These are phyloP conservation scores for Rhodamnia rubescens DNA, from an alignment of 345 rosid species.

Conservation along the genomic window DNA sequence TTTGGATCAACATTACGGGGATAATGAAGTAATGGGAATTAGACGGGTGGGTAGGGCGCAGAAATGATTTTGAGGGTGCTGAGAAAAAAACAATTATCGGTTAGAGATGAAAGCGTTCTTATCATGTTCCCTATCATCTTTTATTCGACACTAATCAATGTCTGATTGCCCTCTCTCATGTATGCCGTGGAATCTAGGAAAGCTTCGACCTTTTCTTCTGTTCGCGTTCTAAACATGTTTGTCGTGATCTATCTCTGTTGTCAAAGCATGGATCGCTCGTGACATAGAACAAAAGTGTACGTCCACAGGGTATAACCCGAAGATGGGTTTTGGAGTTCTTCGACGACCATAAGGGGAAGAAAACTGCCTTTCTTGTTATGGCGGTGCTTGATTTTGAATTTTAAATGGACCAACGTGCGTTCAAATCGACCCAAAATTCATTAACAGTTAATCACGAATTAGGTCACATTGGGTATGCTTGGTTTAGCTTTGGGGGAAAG, in stretches of 20 bases:
- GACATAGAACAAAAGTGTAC: background rate
- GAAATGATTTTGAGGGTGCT: background rate
- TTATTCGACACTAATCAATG: slow-evolving; percentile 32
- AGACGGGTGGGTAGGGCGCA: slow-evolving; percentile 1
- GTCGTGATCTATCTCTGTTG: background rate
- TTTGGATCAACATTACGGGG: background rate
- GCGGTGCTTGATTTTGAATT: background rate
- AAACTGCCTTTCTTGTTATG: background rate
- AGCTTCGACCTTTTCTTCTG: background rate
- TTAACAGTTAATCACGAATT: background rate
- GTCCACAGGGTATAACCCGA: background rate
- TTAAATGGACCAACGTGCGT: background rate
- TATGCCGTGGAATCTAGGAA: background rate
- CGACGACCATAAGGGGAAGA: background rate
- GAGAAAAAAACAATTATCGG: slow-evolving; percentile 1
- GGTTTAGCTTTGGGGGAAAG: no score
- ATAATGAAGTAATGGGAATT: background rate
- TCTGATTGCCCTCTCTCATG: slow-evolving; percentile 14
- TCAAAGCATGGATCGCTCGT: background rate
- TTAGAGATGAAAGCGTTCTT: slow-evolving; percentile 6
- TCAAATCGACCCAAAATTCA: background rate
- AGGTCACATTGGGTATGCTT: background rate
- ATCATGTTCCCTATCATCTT: slow-evolving; percentile 29
- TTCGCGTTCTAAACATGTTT: background rate
- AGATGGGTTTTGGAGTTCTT: background rate